Percentiles rank a stretch among this genome's conserved stretches.
Evolutionary conservation across 2,329 filamentous ascomycete genomes (phyloP).

Genomic region (Neoarthrinium moseri): DNA sequence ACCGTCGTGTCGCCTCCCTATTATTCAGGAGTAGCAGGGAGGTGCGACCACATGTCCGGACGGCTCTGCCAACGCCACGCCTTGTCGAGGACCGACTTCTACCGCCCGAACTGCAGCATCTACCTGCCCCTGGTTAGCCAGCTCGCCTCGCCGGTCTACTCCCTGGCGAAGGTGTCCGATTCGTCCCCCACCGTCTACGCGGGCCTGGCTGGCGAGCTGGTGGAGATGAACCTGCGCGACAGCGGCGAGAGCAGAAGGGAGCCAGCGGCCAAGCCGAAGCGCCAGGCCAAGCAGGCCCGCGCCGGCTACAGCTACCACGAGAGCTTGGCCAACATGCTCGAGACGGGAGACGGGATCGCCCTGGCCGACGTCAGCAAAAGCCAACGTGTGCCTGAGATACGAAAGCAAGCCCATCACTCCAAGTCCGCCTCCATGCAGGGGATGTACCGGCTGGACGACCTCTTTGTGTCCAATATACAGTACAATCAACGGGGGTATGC

Average conservation of each 20-base stretch:
- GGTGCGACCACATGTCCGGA: slow-evolving; percentile 34
- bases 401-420: background rate
- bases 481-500: too few relatives aligned
- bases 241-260: background rate
- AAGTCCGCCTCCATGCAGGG: background rate
- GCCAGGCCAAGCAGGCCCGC: background rate
- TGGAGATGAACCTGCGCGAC: slow-evolving; percentile 38
- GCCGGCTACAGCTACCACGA: slow-evolving; percentile 8
- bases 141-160: slow-evolving; percentile 36
- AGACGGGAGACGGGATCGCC: slow-evolving; percentile 26
- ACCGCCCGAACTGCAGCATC: slow-evolving; percentile 48
- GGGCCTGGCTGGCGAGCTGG: slow-evolving; percentile 45
- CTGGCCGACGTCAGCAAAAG: slow-evolving; percentile 23
- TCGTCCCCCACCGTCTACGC: slow-evolving; percentile 47
- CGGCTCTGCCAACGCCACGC: slow-evolving; percentile 47
- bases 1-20: slow-evolving; percentile 18
- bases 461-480: too few relatives aligned
- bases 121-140: slow-evolving; percentile 33
- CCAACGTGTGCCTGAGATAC: slow-evolving; percentile 15
- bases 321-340: slow-evolving; percentile 21
- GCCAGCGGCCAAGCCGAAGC: background rate
- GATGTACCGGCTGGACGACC: background rate
- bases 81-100: slow-evolving; percentile 38
- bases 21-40: slow-evolving; percentile 11
- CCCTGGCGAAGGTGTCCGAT: slow-evolving; percentile 46